Percentiles rank a stretch among this genome's conserved stretches.
These are phyloP conservation scores for Pouteria campechiana DNA, from an alignment of 179 eudicot species.

Conservation along the genomic window DNA sequence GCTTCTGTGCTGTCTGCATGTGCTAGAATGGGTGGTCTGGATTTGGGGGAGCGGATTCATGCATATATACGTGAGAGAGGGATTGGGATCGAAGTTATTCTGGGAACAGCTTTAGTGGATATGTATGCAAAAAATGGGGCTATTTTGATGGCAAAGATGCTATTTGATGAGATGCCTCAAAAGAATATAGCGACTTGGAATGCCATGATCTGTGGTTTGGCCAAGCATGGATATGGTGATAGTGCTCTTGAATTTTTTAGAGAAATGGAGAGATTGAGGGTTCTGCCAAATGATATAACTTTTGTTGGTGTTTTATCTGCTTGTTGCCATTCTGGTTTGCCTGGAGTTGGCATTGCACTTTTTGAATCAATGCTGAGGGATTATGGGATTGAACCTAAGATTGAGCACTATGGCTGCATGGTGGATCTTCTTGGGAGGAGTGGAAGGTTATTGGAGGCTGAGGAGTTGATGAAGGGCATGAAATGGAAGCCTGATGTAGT, in stretches of 20 bases:
- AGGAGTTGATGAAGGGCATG: constrained; percentile 48
- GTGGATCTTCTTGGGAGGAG: constrained; percentile 59
- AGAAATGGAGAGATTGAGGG: constrained; percentile 19
- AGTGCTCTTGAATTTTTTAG: constrained; percentile 41
- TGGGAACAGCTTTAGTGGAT: constrained; percentile 70
- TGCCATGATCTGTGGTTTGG: constrained; percentile 69
- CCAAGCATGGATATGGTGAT: constrained; percentile 58
- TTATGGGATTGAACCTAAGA: constrained; percentile 38
- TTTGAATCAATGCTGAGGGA: constrained; percentile 37
- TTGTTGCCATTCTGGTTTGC: constrained; percentile 66
- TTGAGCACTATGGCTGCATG: constrained; percentile 72
- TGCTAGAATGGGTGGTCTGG: constrained; percentile 54
- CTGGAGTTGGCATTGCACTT: constrained; percentile 33
- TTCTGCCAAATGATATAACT: constrained; percentile 43
- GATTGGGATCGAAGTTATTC: constrained; percentile 38
- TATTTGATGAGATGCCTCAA: constrained; percentile 39
- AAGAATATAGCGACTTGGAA: constrained; percentile 63
- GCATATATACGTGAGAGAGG: constrained; percentile 28
- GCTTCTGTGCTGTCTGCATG: constrained; percentile 74
- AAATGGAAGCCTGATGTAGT: constrained; percentile 48
- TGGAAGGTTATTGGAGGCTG: constrained; percentile 48
- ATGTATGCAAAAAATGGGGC: constrained; percentile 73
- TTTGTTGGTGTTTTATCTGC: constrained; percentile 62
- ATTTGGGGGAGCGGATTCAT: constrained; percentile 45
- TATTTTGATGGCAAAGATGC: constrained; percentile 27